Conservation (phyloP, 495 filamentous ascomycete species). For the Xylaria cubensis region DNA sequence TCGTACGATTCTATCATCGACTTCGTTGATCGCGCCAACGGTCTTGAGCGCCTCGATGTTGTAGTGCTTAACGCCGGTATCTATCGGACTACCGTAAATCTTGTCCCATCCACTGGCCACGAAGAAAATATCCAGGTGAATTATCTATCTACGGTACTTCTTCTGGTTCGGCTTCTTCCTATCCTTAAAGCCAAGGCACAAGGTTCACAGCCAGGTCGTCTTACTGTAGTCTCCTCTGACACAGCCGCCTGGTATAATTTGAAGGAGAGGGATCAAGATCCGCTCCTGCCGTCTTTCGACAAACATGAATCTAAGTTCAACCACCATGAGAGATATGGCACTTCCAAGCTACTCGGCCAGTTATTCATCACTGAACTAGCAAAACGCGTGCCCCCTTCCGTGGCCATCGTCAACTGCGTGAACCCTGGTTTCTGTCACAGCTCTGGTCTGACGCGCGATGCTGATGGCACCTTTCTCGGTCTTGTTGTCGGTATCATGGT, state of each 20-base stretch:
- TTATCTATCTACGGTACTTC: conserved; percentile 53
- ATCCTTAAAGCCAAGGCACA: conserved; percentile 42
- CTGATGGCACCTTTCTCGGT: background rate
- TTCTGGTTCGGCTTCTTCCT: conserved; percentile 40
- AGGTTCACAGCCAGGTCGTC: conserved; percentile 16
- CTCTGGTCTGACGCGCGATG: conserved; percentile 25
- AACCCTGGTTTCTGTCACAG: conserved; percentile 56
- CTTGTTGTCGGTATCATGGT: background rate
- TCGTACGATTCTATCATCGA: conserved; percentile 48
- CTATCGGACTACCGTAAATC: conserved; percentile 25
- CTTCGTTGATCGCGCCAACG: conserved; percentile 47
- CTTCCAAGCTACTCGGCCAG: conserved; percentile 59
- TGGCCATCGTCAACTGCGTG: conserved; percentile 57
- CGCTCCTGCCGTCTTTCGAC: conserved; percentile 48
- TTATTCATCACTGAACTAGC: conserved; percentile 55
- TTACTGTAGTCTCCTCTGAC: conserved; percentile 48
- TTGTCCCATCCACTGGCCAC: conserved; percentile 37
- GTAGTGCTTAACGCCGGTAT: conserved; percentile 59
- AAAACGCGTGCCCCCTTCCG: conserved; percentile 33
- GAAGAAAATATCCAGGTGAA: conserved; percentile 60
- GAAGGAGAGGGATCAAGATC: conserved; percentile 41
- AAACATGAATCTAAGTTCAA: conserved; percentile 35
- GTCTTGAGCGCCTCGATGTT: conserved; percentile 51
- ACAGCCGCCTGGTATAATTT: conserved; percentile 41
- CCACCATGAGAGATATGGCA: conserved; percentile 42